These are phyloP conservation scores for Fonsecaea erecta DNA, from an alignment of 2,329 filamentous ascomycete species.

Conservation along the genomic window DNA sequence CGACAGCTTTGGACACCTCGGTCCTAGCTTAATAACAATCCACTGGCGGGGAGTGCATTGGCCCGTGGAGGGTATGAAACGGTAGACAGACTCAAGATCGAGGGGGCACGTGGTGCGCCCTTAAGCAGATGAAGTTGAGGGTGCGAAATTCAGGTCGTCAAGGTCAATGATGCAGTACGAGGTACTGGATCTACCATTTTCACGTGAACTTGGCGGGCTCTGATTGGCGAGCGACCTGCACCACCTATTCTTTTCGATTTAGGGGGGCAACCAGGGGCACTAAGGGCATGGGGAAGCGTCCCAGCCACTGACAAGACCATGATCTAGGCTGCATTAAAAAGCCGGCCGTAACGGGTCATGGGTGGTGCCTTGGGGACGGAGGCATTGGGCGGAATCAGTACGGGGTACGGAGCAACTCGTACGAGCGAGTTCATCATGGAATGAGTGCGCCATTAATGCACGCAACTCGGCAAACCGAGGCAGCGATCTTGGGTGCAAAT, in stretches of 20 bases:
- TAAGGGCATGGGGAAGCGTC: too few relatives aligned
- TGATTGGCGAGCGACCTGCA: slow-evolving; percentile 18
- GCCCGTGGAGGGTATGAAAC: not conserved
- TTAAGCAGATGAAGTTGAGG: not conserved
- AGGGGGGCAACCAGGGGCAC: not conserved
- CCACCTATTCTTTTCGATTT: not conserved
- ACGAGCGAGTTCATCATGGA: not conserved
- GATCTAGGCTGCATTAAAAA: not conserved
- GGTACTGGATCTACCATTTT: not conserved
- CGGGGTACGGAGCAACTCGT: not conserved
- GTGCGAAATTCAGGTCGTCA: not conserved
- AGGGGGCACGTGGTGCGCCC: not conserved
- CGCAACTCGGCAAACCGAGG: slow-evolving; percentile 5
- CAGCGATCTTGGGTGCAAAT: slow-evolving; percentile 5
- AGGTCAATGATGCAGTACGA: slow-evolving; percentile 23
- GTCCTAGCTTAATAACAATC: not conserved
- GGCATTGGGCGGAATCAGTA: not conserved
- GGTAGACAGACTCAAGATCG: not conserved
- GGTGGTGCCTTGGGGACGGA: slow-evolving; percentile 6
- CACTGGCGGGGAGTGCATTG: not conserved
- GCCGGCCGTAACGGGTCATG: not conserved
- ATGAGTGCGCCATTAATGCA: slow-evolving; percentile 25
- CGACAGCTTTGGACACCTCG: not conserved
- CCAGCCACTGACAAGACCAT: too few relatives aligned
- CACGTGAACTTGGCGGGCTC: slow-evolving; percentile 22